Conservation (phyloP, 495 filamentous ascomycete genomes). For the Penicillium ochrochloron region DNA sequence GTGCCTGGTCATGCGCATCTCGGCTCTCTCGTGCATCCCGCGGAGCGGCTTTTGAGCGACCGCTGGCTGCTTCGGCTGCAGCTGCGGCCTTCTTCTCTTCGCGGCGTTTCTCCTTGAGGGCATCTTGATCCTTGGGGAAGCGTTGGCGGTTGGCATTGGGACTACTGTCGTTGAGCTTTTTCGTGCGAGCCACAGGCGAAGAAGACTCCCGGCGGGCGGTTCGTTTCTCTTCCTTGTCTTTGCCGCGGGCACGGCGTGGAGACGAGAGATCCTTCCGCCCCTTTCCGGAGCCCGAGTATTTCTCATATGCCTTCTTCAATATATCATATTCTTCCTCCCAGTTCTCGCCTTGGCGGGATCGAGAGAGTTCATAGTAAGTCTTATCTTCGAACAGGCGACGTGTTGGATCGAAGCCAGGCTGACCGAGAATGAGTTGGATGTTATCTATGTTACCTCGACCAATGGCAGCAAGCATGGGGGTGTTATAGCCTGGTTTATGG, state of each 20-base stretch:
- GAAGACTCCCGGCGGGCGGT: constrained; percentile 51
- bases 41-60: constrained; percentile 27
- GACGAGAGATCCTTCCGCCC: constrained; percentile 44
- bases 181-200: constrained; percentile 53
- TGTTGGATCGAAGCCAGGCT: constrained; percentile 78
- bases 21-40: constrained; percentile 13
- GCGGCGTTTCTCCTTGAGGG: constrained; percentile 40
- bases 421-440: constrained; percentile 76
- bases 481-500: constrained; percentile 64
- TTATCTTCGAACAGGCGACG: constrained; percentile 66
- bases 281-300: constrained; percentile 52
- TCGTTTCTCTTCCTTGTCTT: constrained; percentile 58
- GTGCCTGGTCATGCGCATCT: constrained; percentile 29
- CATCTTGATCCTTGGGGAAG: constrained; percentile 33
- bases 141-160: constrained; percentile 34
- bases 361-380: constrained; percentile 83
- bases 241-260: constrained; percentile 62
- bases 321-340: constrained; percentile 91
- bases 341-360: constrained; percentile 76
- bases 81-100: constrained; percentile 40
- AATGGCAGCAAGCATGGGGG: constrained; percentile 93
- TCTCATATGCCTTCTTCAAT: constrained; percentile 78
- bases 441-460: constrained; percentile 86
- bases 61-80: constrained; percentile 8
- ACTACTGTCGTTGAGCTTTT: constrained; percentile 41